A percentile compares a stretch with the other conserved stretches of the same genome.
phyloP scores from a whole-genome alignment of 1,284 basidiomycete species.

The Ustilago vetiveriae region DNA sequence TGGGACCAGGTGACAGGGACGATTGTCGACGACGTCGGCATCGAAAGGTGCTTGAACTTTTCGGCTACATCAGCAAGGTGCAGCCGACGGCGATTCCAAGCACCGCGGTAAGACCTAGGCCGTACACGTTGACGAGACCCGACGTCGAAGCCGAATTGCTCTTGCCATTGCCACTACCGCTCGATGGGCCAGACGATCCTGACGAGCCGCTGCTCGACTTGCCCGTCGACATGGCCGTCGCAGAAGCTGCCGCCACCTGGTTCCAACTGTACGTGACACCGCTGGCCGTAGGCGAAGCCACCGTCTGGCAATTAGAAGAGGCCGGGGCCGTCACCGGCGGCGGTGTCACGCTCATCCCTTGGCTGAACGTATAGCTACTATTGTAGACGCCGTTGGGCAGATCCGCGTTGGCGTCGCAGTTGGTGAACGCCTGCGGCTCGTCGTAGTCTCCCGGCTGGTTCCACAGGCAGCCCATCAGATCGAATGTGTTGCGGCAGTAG shows the following conservation, averaged over 20 bases:
- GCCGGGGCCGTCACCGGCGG: conserved; percentile 46
- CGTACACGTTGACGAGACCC: conserved; percentile 9
- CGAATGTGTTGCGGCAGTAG: conserved; percentile 57
- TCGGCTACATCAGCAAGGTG: conserved; percentile 16
- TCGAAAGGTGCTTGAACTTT: too few relatives aligned
- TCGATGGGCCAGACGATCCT: conserved; percentile 3
- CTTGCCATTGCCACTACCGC: conserved; percentile 1
- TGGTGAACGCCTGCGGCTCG: conserved; percentile 49
- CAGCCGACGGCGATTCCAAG: conserved; percentile 22
- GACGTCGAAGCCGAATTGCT: conserved; percentile 19
- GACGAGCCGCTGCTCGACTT: conserved; percentile 4
- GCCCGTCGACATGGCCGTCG: conserved; percentile 7
- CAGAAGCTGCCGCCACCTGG: conserved; percentile 29
- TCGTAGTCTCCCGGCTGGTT: conserved; percentile 54
- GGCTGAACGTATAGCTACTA: conserved; percentile 54
- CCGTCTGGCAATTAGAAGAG: conserved; percentile 50
- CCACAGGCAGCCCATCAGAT: conserved; percentile 58
- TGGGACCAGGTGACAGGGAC: too few relatives aligned
- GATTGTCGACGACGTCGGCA: too few relatives aligned
- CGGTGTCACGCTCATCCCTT: conserved; percentile 53
- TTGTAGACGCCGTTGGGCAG: conserved; percentile 58
- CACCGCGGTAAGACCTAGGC: conserved; percentile 12
- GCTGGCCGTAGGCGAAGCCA: conserved; percentile 45
- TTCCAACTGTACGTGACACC: conserved; percentile 63
- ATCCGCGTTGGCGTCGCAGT: conserved; percentile 57